A percentile compares a stretch with the other conserved stretches of the same genome.
These are phyloP conservation scores for Chaetomium cochliodes DNA, from an alignment of 495 filamentous ascomycete genomes.

Conservation along the genomic window DNA sequence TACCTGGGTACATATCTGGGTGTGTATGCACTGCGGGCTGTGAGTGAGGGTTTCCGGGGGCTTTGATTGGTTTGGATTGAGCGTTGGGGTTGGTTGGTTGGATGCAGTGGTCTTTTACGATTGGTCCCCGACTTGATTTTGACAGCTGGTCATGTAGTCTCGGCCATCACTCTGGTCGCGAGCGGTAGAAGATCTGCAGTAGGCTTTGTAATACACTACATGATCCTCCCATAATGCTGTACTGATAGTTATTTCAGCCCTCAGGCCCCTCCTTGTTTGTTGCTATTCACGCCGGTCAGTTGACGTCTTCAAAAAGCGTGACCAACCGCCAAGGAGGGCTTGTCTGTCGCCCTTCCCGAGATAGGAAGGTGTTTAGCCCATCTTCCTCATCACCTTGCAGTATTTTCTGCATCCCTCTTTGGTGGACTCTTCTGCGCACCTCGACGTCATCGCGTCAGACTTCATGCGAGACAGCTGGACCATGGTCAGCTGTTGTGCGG, in stretches of 20 bases:
- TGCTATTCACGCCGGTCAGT: not conserved
- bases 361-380: not conserved
- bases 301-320: not conserved
- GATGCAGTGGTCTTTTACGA: too few relatives aligned
- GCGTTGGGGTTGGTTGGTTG: too few relatives aligned
- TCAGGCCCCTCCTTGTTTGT: not conserved
- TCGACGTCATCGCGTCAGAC: not conserved
- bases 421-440: not conserved
- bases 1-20: too few relatives aligned
- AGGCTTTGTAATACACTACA: too few relatives aligned
- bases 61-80: too few relatives aligned
- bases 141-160: too few relatives aligned
- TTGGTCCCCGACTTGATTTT: too few relatives aligned
- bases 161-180: too few relatives aligned
- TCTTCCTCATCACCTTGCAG: not conserved
- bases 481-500: not conserved
- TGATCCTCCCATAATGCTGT: too few relatives aligned
- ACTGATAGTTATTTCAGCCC: not conserved
- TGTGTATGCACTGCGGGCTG: too few relatives aligned
- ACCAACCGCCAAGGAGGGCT: not conserved
- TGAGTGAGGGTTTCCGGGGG: too few relatives aligned
- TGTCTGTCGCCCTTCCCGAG: not conserved
- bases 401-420: not conserved
- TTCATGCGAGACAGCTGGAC: not conserved
- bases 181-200: too few relatives aligned